These are phyloP conservation scores for Diaporthe sp. DNA, from an alignment of 2,329 filamentous ascomycete species.

Conservation along the genomic window DNA sequence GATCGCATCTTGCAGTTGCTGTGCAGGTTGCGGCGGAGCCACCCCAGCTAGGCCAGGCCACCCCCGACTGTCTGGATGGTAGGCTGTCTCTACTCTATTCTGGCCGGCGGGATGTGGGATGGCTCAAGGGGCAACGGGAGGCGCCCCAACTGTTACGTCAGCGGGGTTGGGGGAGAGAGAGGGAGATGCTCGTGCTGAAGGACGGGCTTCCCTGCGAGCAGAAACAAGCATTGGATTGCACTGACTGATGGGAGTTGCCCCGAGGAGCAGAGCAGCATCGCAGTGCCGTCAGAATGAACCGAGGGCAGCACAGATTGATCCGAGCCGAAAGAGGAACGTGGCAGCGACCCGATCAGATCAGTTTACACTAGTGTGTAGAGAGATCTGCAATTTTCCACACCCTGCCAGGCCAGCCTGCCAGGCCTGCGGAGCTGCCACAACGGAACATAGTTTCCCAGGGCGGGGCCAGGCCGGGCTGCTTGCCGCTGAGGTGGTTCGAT, in stretches of 20 bases:
- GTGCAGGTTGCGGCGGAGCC: neutral
- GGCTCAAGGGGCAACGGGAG: neutral
- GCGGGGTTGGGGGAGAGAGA: conserved; percentile 16
- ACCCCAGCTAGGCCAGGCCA: neutral
- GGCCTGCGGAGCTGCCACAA: conserved; percentile 16
- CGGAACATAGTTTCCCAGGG: conserved; percentile 29
- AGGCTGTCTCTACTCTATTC: neutral
- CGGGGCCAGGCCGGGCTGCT: conserved; percentile 24
- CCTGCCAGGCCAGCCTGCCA: no score
- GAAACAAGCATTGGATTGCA: neutral
- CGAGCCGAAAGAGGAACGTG: conserved; percentile 20
- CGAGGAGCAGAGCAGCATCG: neutral
- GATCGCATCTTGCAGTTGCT: conserved; percentile 2
- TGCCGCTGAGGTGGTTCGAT: conserved; percentile 36
- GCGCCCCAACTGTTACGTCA: conserved; percentile 26
- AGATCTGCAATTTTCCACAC: conserved; percentile 20
- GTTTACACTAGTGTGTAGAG: neutral
- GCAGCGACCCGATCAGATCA: neutral
- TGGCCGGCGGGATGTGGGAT: conserved; percentile 10
- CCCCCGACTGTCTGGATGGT: neutral
- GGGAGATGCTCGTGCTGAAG: conserved; percentile 7
- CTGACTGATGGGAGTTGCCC: neutral
- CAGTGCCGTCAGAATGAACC: conserved; percentile 4
- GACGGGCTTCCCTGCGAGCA: neutral
- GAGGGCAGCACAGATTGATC: neutral